Evolutionary conservation across 495 filamentous ascomycete species (phyloP).

Genomic region (Xylaria nigripes): DNA sequence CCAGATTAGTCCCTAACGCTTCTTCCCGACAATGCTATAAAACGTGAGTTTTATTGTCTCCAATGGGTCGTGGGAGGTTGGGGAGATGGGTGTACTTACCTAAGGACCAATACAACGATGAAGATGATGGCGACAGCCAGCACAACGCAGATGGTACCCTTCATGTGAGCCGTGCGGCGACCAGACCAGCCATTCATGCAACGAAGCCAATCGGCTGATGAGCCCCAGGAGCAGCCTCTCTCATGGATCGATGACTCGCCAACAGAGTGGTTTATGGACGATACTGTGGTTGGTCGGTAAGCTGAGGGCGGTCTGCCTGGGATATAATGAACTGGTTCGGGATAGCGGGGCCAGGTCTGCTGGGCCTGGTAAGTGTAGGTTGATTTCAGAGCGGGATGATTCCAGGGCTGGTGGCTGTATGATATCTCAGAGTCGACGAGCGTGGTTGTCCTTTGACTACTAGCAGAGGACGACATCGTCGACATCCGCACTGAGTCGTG

Average conservation of each 20-base stretch:
- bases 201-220: background rate
- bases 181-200: background rate
- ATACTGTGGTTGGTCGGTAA: background rate
- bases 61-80: no score
- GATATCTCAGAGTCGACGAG: background rate
- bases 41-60: no score
- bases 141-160: background rate
- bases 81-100: background rate
- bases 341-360: no score
- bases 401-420: background rate
- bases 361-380: background rate
- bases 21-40: no score
- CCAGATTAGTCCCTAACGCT: no score
- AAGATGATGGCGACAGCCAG: background rate
- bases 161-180: background rate
- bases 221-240: background rate
- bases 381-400: background rate
- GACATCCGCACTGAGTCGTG: background rate
- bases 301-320: no score
- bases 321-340: no score
- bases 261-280: background rate
- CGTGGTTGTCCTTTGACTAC: background rate
- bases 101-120: constrained; percentile 1
- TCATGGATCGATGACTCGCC: background rate
- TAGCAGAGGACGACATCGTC: background rate